phyloP scores from a whole-genome alignment of 345 rosid genomes.

The Gossypium rotundifolium region DNA sequence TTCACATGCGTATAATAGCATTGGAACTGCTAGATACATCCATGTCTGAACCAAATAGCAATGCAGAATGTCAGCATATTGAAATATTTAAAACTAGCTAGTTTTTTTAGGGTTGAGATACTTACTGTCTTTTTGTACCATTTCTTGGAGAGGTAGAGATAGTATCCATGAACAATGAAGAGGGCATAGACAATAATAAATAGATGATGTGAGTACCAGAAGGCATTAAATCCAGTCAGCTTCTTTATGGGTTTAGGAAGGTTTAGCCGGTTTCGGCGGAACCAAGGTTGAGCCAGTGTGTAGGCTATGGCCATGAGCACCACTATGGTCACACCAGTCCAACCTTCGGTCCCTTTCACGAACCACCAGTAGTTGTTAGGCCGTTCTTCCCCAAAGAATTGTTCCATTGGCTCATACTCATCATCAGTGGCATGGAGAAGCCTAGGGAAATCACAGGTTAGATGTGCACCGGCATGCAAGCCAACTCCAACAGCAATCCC shows the following conservation, averaged over 20 bases:
- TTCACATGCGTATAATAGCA: constrained; percentile 45
- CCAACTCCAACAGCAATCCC: constrained; percentile 64
- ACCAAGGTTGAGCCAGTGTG: constrained; percentile 68
- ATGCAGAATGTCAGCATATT: background rate
- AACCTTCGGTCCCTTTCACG: constrained; percentile 61
- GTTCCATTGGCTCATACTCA: constrained; percentile 56
- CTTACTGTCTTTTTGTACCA: constrained; percentile 75
- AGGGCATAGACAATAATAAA: constrained; percentile 65
- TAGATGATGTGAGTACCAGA: constrained; percentile 86
- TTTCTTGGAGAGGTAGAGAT: constrained; percentile 53
- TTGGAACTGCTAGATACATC: constrained; percentile 81
- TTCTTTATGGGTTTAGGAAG: constrained; percentile 51
- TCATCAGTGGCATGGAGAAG: constrained; percentile 56
- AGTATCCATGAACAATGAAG: constrained; percentile 60
- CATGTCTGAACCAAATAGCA: constrained; percentile 47
- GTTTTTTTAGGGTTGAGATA: background rate
- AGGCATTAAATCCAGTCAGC: constrained; percentile 75
- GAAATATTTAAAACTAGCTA: background rate
- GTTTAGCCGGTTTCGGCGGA: constrained; percentile 53
- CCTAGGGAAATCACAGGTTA: constrained; percentile 77
- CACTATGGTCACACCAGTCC: constrained; percentile 73
- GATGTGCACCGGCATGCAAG: constrained; percentile 54
- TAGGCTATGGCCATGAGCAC: constrained; percentile 61
- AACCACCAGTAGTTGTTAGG: constrained; percentile 76
- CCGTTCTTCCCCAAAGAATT: constrained; percentile 47